Evolutionary conservation across 331 rosid genomes (phyloP).

Genomic region (Ulmus americana): DNA sequence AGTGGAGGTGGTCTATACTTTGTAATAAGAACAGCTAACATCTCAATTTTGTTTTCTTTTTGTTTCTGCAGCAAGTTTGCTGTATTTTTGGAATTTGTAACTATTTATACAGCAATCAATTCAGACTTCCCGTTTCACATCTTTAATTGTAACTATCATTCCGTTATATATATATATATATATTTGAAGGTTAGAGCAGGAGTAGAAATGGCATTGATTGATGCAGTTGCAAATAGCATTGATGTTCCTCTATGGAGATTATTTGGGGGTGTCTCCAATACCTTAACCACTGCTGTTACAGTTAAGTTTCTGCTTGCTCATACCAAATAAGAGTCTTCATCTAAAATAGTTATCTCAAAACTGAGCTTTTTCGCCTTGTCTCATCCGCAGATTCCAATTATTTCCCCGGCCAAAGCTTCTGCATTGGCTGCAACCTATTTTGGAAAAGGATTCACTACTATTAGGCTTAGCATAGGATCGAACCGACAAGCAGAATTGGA

Average conservation of each 20-base stretch:
- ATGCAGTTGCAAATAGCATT: constrained; percentile 71
- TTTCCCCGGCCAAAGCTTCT: constrained; percentile 17
- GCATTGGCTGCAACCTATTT: constrained; percentile 14
- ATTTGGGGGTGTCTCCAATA: constrained; percentile 67
- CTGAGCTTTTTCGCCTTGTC: neutral
- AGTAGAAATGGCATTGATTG: constrained; percentile 79
- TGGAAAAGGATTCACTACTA: constrained; percentile 15
- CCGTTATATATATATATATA: neutral
- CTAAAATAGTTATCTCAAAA: neutral
- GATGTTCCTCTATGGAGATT: constrained; percentile 76
- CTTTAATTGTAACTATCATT: neutral
- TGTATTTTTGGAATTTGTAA: no score
- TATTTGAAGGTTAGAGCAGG: constrained; percentile 72
- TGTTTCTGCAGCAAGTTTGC: no score
- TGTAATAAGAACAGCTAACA: no score
- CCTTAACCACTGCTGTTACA: constrained; percentile 4
- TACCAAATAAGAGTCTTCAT: neutral
- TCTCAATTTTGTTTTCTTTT: no score
- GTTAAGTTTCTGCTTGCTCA: neutral
- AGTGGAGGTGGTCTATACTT: no score
- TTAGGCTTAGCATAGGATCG: constrained; percentile 13
- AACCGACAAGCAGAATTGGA: constrained; percentile 11
- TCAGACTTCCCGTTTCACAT: neutral
- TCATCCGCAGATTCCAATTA: constrained; percentile 12
- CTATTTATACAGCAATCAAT: no score